Conservation (phyloP, 2,329 filamentous ascomycete species). For the Pseudocercospora cruenta region DNA sequence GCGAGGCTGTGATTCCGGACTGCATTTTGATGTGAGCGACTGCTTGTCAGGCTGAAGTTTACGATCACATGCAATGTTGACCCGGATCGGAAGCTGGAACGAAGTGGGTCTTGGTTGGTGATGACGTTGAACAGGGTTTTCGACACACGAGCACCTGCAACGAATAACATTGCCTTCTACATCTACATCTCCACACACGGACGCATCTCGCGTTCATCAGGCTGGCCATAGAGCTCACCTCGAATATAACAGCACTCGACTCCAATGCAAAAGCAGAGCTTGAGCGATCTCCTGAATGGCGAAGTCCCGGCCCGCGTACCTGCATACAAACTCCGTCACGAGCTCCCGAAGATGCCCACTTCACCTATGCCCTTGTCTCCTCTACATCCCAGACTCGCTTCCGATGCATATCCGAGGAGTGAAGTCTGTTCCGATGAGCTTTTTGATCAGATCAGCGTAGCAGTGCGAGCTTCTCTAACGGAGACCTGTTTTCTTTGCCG, state of each 20-base stretch:
- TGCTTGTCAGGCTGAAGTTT: not conserved
- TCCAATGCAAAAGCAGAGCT: not conserved
- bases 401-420: conserved; percentile 1
- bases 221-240: not conserved
- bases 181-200: not conserved
- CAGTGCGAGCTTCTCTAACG: not conserved
- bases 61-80: conserved; percentile 8
- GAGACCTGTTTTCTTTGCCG: not conserved
- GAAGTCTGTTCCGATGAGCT: not conserved
- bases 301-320: conserved; percentile 20
- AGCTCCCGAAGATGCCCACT: conserved; percentile 1
- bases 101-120: not conserved
- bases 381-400: conserved; percentile 4
- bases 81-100: conserved; percentile 2
- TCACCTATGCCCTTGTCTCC: conserved; percentile 12
- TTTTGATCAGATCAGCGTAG: not conserved
- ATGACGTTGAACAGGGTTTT: not conserved
- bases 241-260: not conserved
- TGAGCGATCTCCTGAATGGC: not conserved
- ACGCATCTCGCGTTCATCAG: not conserved
- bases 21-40: conserved; percentile 60
- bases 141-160: not conserved
- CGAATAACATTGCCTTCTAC: not conserved
- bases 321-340: conserved; percentile 1
- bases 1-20: conserved; percentile 76